Evolutionary conservation across 2,329 filamentous ascomycete species (phyloP), one percentile per base, ranked within the genome.

Genomic region (Leptographium radiaticola): DNA sequence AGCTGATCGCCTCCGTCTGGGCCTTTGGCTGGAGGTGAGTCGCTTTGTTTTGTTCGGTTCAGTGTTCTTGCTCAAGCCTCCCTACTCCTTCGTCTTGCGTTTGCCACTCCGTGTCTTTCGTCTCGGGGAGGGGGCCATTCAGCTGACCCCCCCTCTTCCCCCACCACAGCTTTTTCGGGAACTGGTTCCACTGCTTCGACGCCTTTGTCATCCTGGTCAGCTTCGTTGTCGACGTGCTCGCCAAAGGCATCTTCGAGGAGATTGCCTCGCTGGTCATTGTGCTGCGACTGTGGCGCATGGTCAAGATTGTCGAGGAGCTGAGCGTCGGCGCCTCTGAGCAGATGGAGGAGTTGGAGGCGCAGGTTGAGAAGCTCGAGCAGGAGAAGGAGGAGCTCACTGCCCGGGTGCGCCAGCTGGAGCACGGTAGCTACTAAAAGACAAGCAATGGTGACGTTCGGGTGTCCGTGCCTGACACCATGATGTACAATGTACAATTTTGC

Each of bases 281-380:
- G 5, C 68, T 87, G 46, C 78, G 83, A 52, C 70, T 87, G 4
- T 86, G 82, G 79, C 75, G 84, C 16, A 74, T 87, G 46, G 79
- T 85, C 63, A 85, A 86, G 69, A 83, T 86, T 51, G 77, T 84
- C 8, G 81, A 87, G 62, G 83, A 87, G 65, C 71, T 86, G 57
- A 77, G 76, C 34, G 73, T 82, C 8, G 81, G 80, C 10, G 80
- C 81, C 1, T 68, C 77, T 39, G 81, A 86, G 65, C 72, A 80
- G 62, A 76, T 81, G 68, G 80, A 82, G 57, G 72, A 73, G 11
- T 66, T 85, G 42, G 70, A 78, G 58, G 65, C 71, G 51, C 66
- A 72, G 53, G 68, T 85, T 31, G 71, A 75, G 49, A 66, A 71
- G 31, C 65, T 84, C 10, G 74, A 77, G 61, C 67, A 64, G 52